Evolutionary conservation across 495 filamentous ascomycete genomes (phyloP), one percentile per base, ranked within the genome.

Genomic region (Cudoniella acicularis): DNA sequence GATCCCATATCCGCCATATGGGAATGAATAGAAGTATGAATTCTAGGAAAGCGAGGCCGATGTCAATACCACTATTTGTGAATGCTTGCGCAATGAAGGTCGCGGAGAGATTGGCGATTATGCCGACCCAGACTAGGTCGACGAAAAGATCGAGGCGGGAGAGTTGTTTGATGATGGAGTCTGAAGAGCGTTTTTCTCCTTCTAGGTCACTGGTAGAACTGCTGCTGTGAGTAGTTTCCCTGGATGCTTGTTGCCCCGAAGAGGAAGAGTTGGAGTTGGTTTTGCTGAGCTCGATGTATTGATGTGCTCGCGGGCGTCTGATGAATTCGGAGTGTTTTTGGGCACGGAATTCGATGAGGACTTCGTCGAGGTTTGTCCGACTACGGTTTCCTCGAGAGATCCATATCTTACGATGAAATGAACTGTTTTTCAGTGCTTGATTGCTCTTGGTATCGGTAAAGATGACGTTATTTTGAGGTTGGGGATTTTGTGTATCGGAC

Each of bases 331-430:
- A 11, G 22, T 49, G 46, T 49, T 49, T 17, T 10, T 21, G 22
- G 18, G 22, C 11, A 10, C 46, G 18, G 2, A 20, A 49, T 22
- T 49, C 6, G 17, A 16, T 10, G 13, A 16, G 17, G 48, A 56
- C 47, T 20, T n/a, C 62, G 54, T 42, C 71, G 67, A 65, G 36
- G 70, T 71, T 59, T 69, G 67, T 54, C 73, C 56, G 54, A 74
- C 71, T 17, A 53, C 60, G 16, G 74, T 71, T 40, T 64, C 52
- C 18, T 64, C 70, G 57, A 70, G 69, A 25, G 4, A 36, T 36
- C 30, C 30, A 36, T 4, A 4, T 4, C 4, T 36, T 36, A 4
- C 30, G 4, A 6, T 4, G 6, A 6, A 13, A 36, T 36, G 30
- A 36, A 36, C 13, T 13, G 13, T 36, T 36, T 36, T 4, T 6